These are phyloP conservation scores for Umbelopsis isabellina DNA, from an alignment of 192 early-diverging fungal genomes.

Conservation along the genomic window DNA sequence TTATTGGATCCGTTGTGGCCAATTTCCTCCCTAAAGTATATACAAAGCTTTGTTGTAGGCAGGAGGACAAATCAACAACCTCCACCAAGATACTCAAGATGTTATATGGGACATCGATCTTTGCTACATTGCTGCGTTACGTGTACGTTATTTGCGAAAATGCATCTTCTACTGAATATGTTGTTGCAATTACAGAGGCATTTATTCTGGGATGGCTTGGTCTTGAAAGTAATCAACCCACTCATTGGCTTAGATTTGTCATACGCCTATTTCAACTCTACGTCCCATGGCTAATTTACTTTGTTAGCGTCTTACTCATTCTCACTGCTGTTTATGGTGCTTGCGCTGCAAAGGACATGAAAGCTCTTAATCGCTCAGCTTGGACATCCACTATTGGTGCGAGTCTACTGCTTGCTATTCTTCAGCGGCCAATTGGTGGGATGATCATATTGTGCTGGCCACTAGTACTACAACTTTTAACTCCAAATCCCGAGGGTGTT, in stretches of 20 bases:
- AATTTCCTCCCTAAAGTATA: not conserved
- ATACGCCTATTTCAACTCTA: slow-evolving; percentile 27
- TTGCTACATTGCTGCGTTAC: not conserved
- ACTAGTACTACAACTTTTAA: slow-evolving; percentile 16
- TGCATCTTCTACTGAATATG: not conserved
- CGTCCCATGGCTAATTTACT: slow-evolving; percentile 65
- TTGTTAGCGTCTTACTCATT: not conserved
- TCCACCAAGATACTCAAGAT: not conserved
- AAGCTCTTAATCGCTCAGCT: not conserved
- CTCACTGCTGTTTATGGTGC: not conserved
- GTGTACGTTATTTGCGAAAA: slow-evolving; percentile 5
- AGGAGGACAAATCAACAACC: not conserved
- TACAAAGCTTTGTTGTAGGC: no score
- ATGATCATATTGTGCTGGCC: slow-evolving; percentile 26
- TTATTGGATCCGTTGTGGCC: not conserved
- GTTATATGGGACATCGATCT: not conserved
- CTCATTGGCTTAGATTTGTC: not conserved
- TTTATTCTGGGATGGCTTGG: no score
- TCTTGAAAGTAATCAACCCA: not conserved
- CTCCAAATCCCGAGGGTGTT: not conserved
- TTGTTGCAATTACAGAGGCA: not conserved
- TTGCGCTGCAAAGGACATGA: not conserved
- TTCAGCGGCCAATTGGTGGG: slow-evolving; percentile 37
- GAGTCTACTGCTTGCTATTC: slow-evolving; percentile 19
- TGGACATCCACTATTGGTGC: not conserved